Conservation (phyloP, 768 basidiomycete species). For the Hemileccinum impolitum region DNA sequence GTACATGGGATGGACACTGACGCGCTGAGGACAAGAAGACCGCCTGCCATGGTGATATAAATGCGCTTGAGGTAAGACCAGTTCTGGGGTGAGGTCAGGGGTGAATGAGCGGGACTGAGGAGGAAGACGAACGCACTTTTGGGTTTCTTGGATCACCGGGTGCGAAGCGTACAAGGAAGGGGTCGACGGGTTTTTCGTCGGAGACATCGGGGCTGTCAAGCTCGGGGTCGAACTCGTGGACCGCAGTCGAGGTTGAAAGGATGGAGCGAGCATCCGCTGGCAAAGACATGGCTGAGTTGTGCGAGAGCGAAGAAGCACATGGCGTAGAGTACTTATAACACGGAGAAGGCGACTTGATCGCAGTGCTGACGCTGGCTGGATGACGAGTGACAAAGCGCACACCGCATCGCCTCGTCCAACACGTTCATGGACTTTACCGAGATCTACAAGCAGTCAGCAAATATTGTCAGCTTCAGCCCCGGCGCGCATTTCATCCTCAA, state of each 20-base stretch:
- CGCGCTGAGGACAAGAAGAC: conserved; percentile 55
- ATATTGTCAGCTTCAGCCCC: conserved; percentile 78
- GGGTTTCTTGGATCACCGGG: conserved; percentile 45
- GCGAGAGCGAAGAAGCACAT: neutral
- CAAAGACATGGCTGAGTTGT: conserved; percentile 5
- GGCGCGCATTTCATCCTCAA: conserved; percentile 86
- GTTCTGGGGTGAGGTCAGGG: conserved; percentile 36
- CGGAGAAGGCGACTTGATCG: conserved; percentile 3
- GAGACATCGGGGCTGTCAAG: conserved; percentile 3
- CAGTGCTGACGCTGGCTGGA: conserved; percentile 12
- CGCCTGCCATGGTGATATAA: conserved; percentile 49
- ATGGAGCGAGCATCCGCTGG: conserved; percentile 16
- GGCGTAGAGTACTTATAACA: conserved; percentile 9
- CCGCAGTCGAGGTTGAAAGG: conserved; percentile 10
- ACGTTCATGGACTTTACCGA: conserved; percentile 79
- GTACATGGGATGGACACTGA: conserved; percentile 22
- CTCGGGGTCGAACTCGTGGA: conserved; percentile 13
- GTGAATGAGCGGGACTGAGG: neutral
- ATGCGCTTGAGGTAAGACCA: conserved; percentile 46
- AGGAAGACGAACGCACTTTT: conserved; percentile 31
- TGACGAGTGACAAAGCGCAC: conserved; percentile 4
- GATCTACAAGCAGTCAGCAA: conserved; percentile 69
- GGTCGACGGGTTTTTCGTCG: conserved; percentile 23
- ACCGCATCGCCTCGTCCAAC: neutral
- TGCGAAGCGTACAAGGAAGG: conserved; percentile 31